Conservation (phyloP, 176 grass and related monocot genomes). For the Urochloa ruziziensis region DNA sequence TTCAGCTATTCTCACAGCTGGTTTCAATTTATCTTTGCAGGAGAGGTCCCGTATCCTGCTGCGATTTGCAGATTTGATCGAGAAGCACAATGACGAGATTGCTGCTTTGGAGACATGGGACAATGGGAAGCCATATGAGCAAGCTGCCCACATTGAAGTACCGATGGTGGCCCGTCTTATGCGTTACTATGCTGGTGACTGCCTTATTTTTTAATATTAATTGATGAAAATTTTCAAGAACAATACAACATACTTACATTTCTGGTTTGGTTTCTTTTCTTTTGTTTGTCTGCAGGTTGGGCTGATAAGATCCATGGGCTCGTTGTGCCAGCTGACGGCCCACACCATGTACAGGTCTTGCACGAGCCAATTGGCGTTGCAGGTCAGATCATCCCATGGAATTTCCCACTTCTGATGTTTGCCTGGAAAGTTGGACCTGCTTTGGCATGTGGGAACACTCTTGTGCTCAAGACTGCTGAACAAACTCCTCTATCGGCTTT, state of each 20-base stretch:
- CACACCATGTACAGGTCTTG: slow-evolving; percentile 87
- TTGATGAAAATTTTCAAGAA: neutral
- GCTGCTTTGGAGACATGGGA: slow-evolving; percentile 98
- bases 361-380: slow-evolving; percentile 83
- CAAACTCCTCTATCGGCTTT: slow-evolving; percentile 93
- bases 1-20: neutral
- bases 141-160: slow-evolving; percentile 64
- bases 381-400: slow-evolving; percentile 97
- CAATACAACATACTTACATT: neutral
- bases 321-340: slow-evolving; percentile 83
- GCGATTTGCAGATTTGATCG: slow-evolving; percentile 83
- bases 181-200: slow-evolving; percentile 84
- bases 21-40: slow-evolving; percentile 37
- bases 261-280: neutral
- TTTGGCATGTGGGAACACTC: slow-evolving; percentile 80
- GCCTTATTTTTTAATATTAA: neutral
- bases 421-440: slow-evolving; percentile 97
- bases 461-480: slow-evolving; percentile 91
- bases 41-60: slow-evolving; percentile 72
- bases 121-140: slow-evolving; percentile 90
- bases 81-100: slow-evolving; percentile 92
- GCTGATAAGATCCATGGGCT: slow-evolving; percentile 93
- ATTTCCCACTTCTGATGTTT: slow-evolving; percentile 94
- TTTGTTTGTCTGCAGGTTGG: slow-evolving; percentile 52
- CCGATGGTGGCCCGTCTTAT: slow-evolving; percentile 85